Evolutionary conservation across 2,329 filamentous ascomycete species (phyloP).

Genomic region (Ambrosiella cleistominuta): DNA sequence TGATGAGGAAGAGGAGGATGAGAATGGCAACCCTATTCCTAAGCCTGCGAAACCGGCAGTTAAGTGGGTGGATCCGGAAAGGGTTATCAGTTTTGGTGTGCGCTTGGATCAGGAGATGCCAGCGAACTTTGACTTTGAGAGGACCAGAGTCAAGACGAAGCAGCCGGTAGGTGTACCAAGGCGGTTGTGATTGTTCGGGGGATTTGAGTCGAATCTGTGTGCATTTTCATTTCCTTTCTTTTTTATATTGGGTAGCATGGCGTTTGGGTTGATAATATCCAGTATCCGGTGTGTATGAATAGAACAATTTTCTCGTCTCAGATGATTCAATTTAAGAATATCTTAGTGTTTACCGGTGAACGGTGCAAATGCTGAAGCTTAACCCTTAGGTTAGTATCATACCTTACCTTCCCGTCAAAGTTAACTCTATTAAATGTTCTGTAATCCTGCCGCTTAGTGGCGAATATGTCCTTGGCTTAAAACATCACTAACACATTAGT

Average conservation of each 20-base stretch:
- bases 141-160: constrained; percentile 13
- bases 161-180: background rate
- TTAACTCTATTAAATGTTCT: no score
- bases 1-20: constrained; percentile 41
- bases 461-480: no score
- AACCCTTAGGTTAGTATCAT: no score
- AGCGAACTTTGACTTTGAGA: constrained; percentile 26
- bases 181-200: background rate
- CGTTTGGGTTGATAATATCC: background rate
- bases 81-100: constrained; percentile 29
- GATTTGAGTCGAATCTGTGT: no score
- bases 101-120: constrained; percentile 29
- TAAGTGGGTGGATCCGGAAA: constrained; percentile 27
- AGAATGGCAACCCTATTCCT: constrained; percentile 25
- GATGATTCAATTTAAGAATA: no score
- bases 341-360: no score
- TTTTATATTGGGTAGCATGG: background rate
- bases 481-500: no score
- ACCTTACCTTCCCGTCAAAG: no score
- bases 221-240: background rate
- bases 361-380: no score
- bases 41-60: constrained; percentile 10
- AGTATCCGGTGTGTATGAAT: no score
- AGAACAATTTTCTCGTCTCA: no score
- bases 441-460: no score